Percentiles rank a stretch among this genome's conserved stretches.
Evolutionary conservation across 2,329 filamentous ascomycete species (phyloP).

Genomic region (Aspergillus glaucus): DNA sequence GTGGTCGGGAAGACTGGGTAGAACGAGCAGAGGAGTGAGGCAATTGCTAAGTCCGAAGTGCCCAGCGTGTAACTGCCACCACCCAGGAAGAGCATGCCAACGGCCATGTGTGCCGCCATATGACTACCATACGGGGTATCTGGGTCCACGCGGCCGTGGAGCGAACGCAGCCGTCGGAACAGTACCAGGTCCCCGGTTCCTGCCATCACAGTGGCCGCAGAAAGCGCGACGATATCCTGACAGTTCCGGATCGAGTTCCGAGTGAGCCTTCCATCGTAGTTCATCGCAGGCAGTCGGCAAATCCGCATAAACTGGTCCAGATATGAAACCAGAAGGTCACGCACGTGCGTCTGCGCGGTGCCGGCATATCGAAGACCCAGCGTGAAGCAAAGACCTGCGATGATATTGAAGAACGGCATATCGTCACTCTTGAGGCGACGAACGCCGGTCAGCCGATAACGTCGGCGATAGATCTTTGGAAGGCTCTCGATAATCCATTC

Average conservation of each 20-base stretch:
- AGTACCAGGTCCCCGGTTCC: slow-evolving; percentile 85
- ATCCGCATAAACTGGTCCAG: slow-evolving; percentile 82
- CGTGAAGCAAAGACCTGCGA: slow-evolving; percentile 79
- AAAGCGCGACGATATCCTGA: slow-evolving; percentile 77
- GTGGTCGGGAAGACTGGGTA: slow-evolving; percentile 87
- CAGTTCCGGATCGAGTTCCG: slow-evolving; percentile 82
- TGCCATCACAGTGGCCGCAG: slow-evolving; percentile 85
- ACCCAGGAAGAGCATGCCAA: slow-evolving; percentile 84
- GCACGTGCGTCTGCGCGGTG: slow-evolving; percentile 61
- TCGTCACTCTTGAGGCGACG: slow-evolving; percentile 68
- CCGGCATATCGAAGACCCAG: slow-evolving; percentile 69
- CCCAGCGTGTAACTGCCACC: slow-evolving; percentile 90
- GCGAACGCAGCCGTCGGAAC: slow-evolving; percentile 74
- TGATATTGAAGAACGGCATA: slow-evolving; percentile 85
- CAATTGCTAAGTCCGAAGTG: slow-evolving; percentile 79
- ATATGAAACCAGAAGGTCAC: slow-evolving; percentile 76
- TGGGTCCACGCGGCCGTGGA: slow-evolving; percentile 79
- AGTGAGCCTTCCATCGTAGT: slow-evolving; percentile 79
- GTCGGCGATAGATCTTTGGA: slow-evolving; percentile 60
- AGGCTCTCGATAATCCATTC: slow-evolving; percentile 72
- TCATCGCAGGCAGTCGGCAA: slow-evolving; percentile 54
- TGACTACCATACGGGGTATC: slow-evolving; percentile 91
- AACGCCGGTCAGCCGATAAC: slow-evolving; percentile 55
- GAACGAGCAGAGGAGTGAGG: slow-evolving; percentile 79
- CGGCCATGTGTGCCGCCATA: slow-evolving; percentile 83